Percentiles rank a stretch among this genome's conserved stretches.
These are phyloP conservation scores for Marasmius tenuissimus DNA, from an alignment of 1,284 basidiomycete species.

Conservation along the genomic window DNA sequence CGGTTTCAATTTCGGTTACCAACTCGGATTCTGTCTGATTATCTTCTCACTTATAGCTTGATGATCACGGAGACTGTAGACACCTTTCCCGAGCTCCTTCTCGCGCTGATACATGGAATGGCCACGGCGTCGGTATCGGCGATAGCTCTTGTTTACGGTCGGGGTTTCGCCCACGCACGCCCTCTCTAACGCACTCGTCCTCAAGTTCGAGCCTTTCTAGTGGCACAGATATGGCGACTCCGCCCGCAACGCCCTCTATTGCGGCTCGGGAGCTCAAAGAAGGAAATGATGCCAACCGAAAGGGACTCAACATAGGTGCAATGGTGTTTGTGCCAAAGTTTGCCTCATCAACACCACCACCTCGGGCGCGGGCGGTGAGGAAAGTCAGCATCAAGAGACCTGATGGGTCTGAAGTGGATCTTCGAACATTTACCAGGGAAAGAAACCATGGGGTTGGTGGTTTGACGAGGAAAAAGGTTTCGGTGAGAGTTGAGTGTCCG, in stretches of 20 bases:
- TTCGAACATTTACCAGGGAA: neutral
- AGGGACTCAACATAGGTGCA: neutral
- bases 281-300: neutral
- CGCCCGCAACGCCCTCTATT: neutral
- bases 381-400: neutral
- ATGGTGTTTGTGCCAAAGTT: neutral
- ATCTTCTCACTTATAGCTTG: no score
- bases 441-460: neutral
- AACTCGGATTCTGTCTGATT: no score
- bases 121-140: neutral
- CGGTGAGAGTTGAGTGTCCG: no score
- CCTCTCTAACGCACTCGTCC: neutral
- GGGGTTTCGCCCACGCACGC: neutral
- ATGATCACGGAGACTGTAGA: no score
- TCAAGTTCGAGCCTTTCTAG: neutral
- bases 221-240: neutral
- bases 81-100: no score
- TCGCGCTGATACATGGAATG: neutral
- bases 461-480: no score
- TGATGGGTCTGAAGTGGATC: neutral
- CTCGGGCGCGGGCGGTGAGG: neutral
- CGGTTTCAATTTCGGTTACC: no score
- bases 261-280: neutral
- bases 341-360: neutral
- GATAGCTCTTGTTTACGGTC: neutral